Percentiles rank a stretch among this genome's conserved stretches.
Evolutionary conservation across 805 yeast genomes (phyloP).

Genomic region (Blastobotrys robertii): DNA sequence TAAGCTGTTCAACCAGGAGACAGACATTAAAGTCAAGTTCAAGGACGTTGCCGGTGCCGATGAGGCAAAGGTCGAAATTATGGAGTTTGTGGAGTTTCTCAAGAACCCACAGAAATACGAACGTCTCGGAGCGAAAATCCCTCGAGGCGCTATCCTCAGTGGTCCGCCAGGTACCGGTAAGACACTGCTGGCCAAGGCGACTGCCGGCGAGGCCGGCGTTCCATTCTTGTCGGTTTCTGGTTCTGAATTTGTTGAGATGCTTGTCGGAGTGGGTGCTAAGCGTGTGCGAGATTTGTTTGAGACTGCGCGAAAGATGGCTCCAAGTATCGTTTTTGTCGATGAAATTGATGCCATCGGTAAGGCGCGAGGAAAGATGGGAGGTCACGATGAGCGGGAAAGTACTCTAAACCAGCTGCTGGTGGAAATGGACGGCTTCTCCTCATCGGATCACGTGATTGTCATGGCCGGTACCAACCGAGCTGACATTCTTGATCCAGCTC

Average conservation of each 20-base stretch:
- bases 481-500: slow-evolving; percentile 85
- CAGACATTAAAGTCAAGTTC: slow-evolving; percentile 80
- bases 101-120: slow-evolving; percentile 87
- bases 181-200: slow-evolving; percentile 91
- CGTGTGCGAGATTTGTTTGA: slow-evolving; percentile 92
- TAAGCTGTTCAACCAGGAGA: slow-evolving; percentile 81
- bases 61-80: slow-evolving; percentile 94
- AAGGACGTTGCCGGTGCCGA: slow-evolving; percentile 96
- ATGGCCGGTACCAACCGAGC: slow-evolving; percentile 96
- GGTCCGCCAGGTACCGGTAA: slow-evolving; percentile 99
- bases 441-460: slow-evolving; percentile 88
- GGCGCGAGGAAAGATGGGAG: slow-evolving; percentile 63
- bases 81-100: slow-evolving; percentile 94
- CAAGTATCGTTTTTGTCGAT: slow-evolving; percentile 92
- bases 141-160: slow-evolving; percentile 93
- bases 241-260: slow-evolving; percentile 97
- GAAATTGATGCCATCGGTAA: slow-evolving; percentile 99
- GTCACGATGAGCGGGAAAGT: slow-evolving; percentile 94
- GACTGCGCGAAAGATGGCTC: slow-evolving; percentile 89
- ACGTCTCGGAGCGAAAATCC: slow-evolving; percentile 90
- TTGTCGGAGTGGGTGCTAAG: slow-evolving; percentile 98
- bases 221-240: slow-evolving; percentile 95
- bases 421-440: slow-evolving; percentile 96
- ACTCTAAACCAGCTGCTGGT: slow-evolving; percentile 92
- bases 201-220: slow-evolving; percentile 98